These are phyloP conservation scores for Vigna mungo DNA, from an alignment of 306 rosid genomes.

Conservation along the genomic window DNA sequence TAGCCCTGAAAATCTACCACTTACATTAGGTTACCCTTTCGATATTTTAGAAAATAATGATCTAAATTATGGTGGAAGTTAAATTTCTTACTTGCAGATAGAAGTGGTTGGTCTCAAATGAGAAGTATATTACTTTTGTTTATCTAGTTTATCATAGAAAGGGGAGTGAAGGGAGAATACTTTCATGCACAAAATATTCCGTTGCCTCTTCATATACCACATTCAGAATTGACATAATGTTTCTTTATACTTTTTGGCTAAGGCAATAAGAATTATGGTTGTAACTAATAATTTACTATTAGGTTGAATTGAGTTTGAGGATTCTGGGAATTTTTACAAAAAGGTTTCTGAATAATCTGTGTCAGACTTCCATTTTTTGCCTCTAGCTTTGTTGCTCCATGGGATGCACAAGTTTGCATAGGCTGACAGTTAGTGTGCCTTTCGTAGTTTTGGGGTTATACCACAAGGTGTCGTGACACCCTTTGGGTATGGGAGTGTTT, in stretches of 20 bases:
- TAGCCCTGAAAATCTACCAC: neutral
- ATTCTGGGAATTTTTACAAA: neutral
- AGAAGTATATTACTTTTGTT: neutral
- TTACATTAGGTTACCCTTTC: neutral
- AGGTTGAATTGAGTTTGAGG: neutral
- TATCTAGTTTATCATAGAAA: neutral
- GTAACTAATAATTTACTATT: constrained; percentile 10
- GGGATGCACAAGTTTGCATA: constrained; percentile 2
- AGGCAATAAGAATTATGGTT: neutral
- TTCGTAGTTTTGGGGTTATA: neutral
- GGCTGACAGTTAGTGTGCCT: neutral
- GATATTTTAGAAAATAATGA: neutral
- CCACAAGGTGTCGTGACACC: neutral
- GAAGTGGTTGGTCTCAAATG: neutral
- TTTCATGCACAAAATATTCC: neutral
- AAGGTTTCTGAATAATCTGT: constrained; percentile 11
- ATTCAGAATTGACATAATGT: neutral
- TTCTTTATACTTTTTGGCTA: neutral
- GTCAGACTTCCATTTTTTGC: neutral
- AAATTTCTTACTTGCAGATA: neutral
- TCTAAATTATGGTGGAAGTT: constrained; percentile 2
- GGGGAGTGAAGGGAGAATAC: neutral
- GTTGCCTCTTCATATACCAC: neutral
- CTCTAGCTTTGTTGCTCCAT: neutral
- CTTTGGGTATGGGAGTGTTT: neutral